A percentile compares a stretch with the other conserved stretches of the same genome.
These are phyloP conservation scores for Immersiella caudata DNA, from an alignment of 495 filamentous ascomycete genomes.

Conservation along the genomic window DNA sequence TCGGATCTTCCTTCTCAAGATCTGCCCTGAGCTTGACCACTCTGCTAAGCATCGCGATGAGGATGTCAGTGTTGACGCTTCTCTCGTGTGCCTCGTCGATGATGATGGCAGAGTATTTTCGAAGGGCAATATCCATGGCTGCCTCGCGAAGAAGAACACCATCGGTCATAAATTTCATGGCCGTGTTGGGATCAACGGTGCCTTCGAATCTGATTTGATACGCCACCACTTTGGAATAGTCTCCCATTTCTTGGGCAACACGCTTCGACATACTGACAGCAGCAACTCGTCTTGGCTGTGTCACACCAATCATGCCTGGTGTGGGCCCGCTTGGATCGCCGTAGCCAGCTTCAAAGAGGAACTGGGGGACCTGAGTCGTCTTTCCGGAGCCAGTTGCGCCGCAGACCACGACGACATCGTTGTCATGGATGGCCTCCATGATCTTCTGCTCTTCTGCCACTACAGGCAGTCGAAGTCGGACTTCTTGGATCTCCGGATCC, in stretches of 20 bases:
- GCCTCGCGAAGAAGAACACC: slow-evolving; percentile 93
- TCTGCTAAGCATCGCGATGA: slow-evolving; percentile 93
- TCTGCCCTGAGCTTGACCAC: slow-evolving; percentile 72
- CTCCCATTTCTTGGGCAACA: slow-evolving; percentile 81
- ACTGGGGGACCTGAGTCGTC: slow-evolving; percentile 95
- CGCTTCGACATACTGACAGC: slow-evolving; percentile 95
- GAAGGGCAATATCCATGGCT: slow-evolving; percentile 82
- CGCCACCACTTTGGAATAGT: slow-evolving; percentile 68
- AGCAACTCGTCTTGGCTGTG: slow-evolving; percentile 90
- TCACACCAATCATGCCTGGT: slow-evolving; percentile 91
- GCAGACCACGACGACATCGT: slow-evolving; percentile 86
- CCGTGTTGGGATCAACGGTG: slow-evolving; percentile 77
- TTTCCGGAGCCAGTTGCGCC: slow-evolving; percentile 96
- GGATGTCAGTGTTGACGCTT: slow-evolving; percentile 95
- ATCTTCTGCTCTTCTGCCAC: slow-evolving; percentile 96
- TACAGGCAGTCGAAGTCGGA: slow-evolving; percentile 80
- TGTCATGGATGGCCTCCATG: slow-evolving; percentile 95
- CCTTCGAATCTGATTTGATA: slow-evolving; percentile 97
- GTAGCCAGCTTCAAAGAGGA: slow-evolving; percentile 91
- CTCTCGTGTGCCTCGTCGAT: slow-evolving; percentile 98
- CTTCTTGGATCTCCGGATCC: slow-evolving; percentile 70
- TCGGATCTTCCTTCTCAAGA: slow-evolving; percentile 49
- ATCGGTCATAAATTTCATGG: slow-evolving; percentile 99
- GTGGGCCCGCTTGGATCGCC: slow-evolving; percentile 75
- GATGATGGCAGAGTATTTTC: slow-evolving; percentile 91